Evolutionary conservation across 345 rosid species (phyloP), one percentile per base, ranked within the genome.

Genomic region (Murraya paniculata): DNA sequence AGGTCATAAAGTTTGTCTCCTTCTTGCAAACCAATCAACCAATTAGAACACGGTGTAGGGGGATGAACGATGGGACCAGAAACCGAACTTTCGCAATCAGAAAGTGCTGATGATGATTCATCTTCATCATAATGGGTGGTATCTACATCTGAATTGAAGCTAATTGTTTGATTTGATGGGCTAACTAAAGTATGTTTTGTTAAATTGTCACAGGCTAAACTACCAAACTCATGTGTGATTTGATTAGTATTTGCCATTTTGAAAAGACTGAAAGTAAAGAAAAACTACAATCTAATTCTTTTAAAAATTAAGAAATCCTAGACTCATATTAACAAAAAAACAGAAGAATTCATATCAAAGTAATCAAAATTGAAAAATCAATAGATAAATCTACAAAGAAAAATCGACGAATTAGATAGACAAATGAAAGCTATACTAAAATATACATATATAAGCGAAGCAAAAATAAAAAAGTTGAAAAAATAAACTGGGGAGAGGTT

Each of bases 81-180:
- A 77, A 85, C 78, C 8, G 74, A 48, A 77, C 95, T 93, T 79
- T 89, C 97, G 64, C 90, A 74, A 75, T 91, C 93, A 0, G 92
- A 91, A 28, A 88, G 41, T 3, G 82, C 64, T 14, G 93, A 88
- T n/a, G 31, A 50, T 30, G 38, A 28, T 59, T 50, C 24, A 7
- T 84, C 81, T 25, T 72, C 79, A 68, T 87, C 85, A 24, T 13
- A 45, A 45, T 10, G 36, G n/a, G 6, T 28, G 6, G 76, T 19
- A 27, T 78, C 84, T 31, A 75, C 82, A 60, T 45, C 68, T 7
- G 85, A 76, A 60, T n/a, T 50, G 0, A 28, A 28, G 28, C 74
- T 68, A 19, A 0, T 45, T 13, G 68, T 28, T 57, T 71, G 81
- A 53, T 33, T 68, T 9, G 58, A 65, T 18, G 2, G 64, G 16